Percentiles rank a stretch among this genome's conserved stretches.
Evolutionary conservation across 192 early-diverging fungal species (phyloP).

Genomic region (Funneliformis geosporum): DNA sequence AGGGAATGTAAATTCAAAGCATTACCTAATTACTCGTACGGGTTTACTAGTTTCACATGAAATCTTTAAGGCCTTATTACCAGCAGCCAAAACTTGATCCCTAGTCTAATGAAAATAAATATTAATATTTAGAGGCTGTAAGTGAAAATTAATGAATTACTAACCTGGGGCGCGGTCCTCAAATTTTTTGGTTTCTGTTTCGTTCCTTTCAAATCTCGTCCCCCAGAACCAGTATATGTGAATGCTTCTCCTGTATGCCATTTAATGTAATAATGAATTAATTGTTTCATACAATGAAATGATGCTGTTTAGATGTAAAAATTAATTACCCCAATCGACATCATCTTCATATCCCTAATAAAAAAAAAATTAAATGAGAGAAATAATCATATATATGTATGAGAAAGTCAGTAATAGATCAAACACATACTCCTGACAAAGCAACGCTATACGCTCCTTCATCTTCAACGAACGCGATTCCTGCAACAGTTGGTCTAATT

Average conservation of each 20-base stretch:
- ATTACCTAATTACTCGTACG: slow-evolving; percentile 1
- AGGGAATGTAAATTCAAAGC: neutral
- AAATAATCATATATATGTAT: neutral
- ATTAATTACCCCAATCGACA: slow-evolving; percentile 24
- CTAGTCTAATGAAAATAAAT: neutral
- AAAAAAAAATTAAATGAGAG: neutral
- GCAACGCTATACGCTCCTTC: slow-evolving; percentile 25
- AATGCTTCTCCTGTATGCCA: slow-evolving; percentile 10
- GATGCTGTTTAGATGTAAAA: neutral
- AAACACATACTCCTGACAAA: slow-evolving; percentile 17
- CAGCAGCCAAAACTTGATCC: neutral
- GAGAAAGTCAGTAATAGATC: neutral
- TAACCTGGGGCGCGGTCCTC: slow-evolving; percentile 4
- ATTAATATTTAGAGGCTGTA: neutral
- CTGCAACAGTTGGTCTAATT: slow-evolving; percentile 20
- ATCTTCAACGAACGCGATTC: neutral
- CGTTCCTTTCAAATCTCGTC: slow-evolving; percentile 20
- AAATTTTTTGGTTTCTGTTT: slow-evolving; percentile 14
- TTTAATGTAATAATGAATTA: neutral
- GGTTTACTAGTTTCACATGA: slow-evolving; percentile 25
- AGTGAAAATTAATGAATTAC: neutral
- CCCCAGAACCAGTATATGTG: slow-evolving; percentile 28
- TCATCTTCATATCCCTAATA: slow-evolving; percentile 30
- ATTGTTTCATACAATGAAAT: neutral
- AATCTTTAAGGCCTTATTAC: slow-evolving; percentile 10